These are phyloP conservation scores for Arxiozyma bovina DNA, from an alignment of 1,139 yeast species.

Conservation along the genomic window DNA sequence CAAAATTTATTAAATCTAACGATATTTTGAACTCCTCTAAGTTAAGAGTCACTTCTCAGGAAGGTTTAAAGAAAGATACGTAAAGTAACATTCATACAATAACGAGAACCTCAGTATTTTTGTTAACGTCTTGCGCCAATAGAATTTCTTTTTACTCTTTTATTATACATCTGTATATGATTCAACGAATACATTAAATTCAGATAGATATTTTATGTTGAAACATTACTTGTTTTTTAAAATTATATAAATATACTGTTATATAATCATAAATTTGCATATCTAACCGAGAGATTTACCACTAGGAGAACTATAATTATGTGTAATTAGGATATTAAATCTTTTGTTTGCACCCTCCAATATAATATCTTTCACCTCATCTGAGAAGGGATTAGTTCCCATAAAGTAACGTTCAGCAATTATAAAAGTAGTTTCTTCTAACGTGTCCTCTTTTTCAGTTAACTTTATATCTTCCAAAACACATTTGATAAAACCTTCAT, in stretches of 20 bases:
- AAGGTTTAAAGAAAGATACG: conserved; percentile 5
- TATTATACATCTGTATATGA: too few relatives aligned
- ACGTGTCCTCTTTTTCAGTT: conserved; percentile 5
- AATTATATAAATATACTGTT: not conserved
- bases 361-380: conserved; percentile 17
- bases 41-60: conserved; percentile 25
- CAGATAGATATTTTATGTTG: too few relatives aligned
- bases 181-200: too few relatives aligned
- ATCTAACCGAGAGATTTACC: not conserved
- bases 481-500: conserved; percentile 14
- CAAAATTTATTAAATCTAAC: conserved; percentile 44
- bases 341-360: conserved; percentile 18
- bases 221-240: not conserved
- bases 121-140: too few relatives aligned
- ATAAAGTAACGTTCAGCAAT: conserved; percentile 20
- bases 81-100: not conserved
- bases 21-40: conserved; percentile 35
- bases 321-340: conserved; percentile 21
- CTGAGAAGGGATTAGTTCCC: conserved; percentile 16
- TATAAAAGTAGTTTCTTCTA: conserved; percentile 25
- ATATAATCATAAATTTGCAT: not conserved
- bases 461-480: conserved; percentile 13
- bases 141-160: too few relatives aligned
- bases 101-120: too few relatives aligned
- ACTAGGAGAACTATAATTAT: conserved; percentile 11